Evolutionary conservation across 2,329 filamentous ascomycete genomes (phyloP).

Genomic region (Aspergillus sp.): DNA sequence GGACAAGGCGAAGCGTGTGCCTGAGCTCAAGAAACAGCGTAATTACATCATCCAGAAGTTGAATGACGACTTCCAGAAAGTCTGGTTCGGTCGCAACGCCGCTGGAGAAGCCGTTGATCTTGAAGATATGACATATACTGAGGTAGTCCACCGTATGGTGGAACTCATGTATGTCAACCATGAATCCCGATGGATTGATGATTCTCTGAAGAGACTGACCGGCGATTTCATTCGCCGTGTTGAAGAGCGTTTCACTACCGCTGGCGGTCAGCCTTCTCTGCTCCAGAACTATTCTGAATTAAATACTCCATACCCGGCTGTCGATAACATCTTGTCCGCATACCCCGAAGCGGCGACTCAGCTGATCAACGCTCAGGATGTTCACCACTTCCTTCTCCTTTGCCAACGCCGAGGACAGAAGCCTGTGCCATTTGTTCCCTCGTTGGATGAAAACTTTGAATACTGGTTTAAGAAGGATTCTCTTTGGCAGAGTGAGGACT

Average conservation of each 20-base stretch:
- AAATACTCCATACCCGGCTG: slow-evolving; percentile 69
- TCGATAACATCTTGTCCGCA: slow-evolving; percentile 72
- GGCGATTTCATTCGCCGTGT: slow-evolving; percentile 95
- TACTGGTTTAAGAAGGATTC: slow-evolving; percentile 99
- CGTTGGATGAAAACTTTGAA: slow-evolving; percentile 95
- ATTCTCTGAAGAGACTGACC: slow-evolving; percentile 74
- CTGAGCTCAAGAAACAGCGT: slow-evolving; percentile 81
- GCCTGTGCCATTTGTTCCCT: slow-evolving; percentile 90
- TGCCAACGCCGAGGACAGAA: slow-evolving; percentile 92
- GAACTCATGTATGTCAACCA: slow-evolving; percentile 90
- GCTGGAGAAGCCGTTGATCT: slow-evolving; percentile 77
- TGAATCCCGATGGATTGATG: slow-evolving; percentile 86
- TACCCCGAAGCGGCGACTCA: slow-evolving; percentile 86
- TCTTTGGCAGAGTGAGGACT: slow-evolving; percentile 96
- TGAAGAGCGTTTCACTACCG: slow-evolving; percentile 88
- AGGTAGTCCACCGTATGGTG: slow-evolving; percentile 81
- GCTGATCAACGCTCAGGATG: slow-evolving; percentile 96
- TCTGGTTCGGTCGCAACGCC: slow-evolving; percentile 89
- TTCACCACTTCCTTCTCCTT: slow-evolving; percentile 91
- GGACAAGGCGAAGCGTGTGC: slow-evolving; percentile 87
- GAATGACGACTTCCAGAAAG: slow-evolving; percentile 94
- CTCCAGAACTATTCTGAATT: slow-evolving; percentile 90
- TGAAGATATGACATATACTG: slow-evolving; percentile 92
- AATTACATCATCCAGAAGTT: slow-evolving; percentile 93
- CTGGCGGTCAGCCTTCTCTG: slow-evolving; percentile 66